phyloP scores from a whole-genome alignment of 768 basidiomycete species.

The Trametes meyenii region DNA sequence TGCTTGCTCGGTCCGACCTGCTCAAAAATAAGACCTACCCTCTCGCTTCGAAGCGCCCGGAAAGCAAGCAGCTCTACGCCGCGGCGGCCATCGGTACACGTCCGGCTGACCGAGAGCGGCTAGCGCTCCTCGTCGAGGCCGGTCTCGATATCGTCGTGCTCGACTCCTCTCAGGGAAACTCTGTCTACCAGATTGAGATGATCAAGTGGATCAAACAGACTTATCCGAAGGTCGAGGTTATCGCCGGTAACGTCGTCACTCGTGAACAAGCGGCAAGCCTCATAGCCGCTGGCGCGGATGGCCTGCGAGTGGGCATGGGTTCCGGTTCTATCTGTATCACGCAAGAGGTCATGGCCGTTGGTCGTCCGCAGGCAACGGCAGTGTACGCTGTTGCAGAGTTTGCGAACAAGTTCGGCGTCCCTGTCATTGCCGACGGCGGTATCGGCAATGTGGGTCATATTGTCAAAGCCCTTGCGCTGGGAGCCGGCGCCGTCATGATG shows the following conservation, averaged over 20 bases:
- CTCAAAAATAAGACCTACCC: conserved; percentile 98
- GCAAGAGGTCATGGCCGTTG: conserved; percentile 99
- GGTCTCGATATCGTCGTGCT: conserved; percentile 94
- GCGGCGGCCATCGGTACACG: conserved; percentile 96
- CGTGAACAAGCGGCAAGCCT: conserved; percentile 95
- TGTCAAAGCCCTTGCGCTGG: conserved; percentile 93
- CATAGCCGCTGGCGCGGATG: conserved; percentile 94
- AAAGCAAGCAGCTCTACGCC: conserved; percentile 93
- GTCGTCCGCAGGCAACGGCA: conserved; percentile 97
- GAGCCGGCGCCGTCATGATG: conserved; percentile 99
- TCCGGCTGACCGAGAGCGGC: conserved; percentile 82
- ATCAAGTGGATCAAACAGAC: conserved; percentile 88
- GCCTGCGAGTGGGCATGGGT: conserved; percentile 96
- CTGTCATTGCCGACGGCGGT: conserved; percentile 96
- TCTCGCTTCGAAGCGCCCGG: conserved; percentile 87
- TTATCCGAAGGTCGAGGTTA: conserved; percentile 86
- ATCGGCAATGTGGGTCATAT: conserved; percentile 96
- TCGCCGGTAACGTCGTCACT: conserved; percentile 98
- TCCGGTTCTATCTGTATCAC: conserved; percentile 99
- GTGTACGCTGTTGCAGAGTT: conserved; percentile 97
- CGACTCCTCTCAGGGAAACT: conserved; percentile 98
- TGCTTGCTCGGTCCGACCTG: conserved; percentile 95
- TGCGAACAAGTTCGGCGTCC: conserved; percentile 89
- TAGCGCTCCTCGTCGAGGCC: conserved; percentile 85
- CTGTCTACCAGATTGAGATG: conserved; percentile 92